Evolutionary conservation across 139 green algal genomes (phyloP), one percentile per base, ranked within the genome.

Genomic region (Ulvella scutata): DNA sequence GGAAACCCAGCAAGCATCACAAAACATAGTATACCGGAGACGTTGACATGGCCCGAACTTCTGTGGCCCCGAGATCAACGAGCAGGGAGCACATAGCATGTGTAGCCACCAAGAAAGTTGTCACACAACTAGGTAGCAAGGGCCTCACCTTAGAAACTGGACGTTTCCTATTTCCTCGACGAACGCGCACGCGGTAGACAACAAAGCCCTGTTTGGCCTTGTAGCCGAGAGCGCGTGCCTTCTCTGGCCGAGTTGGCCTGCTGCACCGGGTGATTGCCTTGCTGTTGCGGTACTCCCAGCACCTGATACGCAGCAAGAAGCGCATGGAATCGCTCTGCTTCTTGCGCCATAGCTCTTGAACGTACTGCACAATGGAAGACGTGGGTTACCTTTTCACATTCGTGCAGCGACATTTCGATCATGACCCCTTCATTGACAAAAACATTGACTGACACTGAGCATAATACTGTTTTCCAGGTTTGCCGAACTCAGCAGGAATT

Each of bases 281-380:
- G 81, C 97, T 79, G 88, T 99, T 95, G 39, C 95, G 87, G 89
- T 92, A 99, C 90, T 99, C 95, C 95, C 95, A 99, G 89, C 92
- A 98, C 7, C 95, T 87, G n/a, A 99, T 89, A 76, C 95, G 92
- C 73, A 97, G 91, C 74, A 99, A 83, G 86, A 98, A 99, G 77
- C 95, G 93, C 60, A 99, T 81, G 76, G 98, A 93, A 92, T 99
- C 95, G 79, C 87, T 95, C 90, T 99, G 95, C 90, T 99, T 99
- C 85, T 92, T 93, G 82, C 92, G 90, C 90, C 89, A 97, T 26
- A 99, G 86, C 91, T 99, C 95, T 86, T 97, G 90, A 20, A 99
- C 61, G 83, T 99, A 99, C 92, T 99, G 88, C 83, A 72, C 3
- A 39, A 76, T 9, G 23, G 62, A 23, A 43, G 40, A 59, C 21